Conservation (phyloP, 495 filamentous ascomycete genomes). For the Penicillium angulare region DNA sequence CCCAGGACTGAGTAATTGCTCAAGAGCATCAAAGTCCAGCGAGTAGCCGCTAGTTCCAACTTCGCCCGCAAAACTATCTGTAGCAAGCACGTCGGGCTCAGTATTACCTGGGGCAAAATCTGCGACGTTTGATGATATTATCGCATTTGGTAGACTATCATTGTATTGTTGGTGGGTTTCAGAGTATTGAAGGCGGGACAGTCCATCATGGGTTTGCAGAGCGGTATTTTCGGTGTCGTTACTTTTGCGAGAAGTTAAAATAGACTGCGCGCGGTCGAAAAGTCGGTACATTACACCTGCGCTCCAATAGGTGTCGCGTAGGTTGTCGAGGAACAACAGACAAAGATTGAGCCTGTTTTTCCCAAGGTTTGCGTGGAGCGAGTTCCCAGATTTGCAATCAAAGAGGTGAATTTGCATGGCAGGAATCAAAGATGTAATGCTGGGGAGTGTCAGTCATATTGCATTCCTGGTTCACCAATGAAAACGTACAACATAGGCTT, state of each 20-base stretch:
- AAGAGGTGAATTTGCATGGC: constrained; percentile 7
- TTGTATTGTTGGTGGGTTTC: no score
- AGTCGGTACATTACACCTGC: constrained; percentile 2
- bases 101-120: not conserved
- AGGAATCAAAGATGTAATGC: constrained; percentile 5
- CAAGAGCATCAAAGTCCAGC: not conserved
- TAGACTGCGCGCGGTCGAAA: not conserved
- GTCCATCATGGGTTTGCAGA: no score
- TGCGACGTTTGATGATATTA: not conserved
- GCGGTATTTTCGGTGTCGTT: no score
- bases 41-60: not conserved
- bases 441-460: not conserved
- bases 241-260: not conserved
- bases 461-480: not conserved
- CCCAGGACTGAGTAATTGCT: not conserved
- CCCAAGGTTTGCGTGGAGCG: not conserved
- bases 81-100: not conserved
- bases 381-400: not conserved
- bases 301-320: constrained; percentile 6
- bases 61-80: not conserved
- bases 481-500: constrained; percentile 5
- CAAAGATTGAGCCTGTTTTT: constrained; percentile 1
- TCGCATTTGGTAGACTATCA: not conserved
- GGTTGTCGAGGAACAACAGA: not conserved
- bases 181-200: no score